Evolutionary conservation across 768 basidiomycete genomes (phyloP).

Genomic region (Tephrocybe sp.): DNA sequence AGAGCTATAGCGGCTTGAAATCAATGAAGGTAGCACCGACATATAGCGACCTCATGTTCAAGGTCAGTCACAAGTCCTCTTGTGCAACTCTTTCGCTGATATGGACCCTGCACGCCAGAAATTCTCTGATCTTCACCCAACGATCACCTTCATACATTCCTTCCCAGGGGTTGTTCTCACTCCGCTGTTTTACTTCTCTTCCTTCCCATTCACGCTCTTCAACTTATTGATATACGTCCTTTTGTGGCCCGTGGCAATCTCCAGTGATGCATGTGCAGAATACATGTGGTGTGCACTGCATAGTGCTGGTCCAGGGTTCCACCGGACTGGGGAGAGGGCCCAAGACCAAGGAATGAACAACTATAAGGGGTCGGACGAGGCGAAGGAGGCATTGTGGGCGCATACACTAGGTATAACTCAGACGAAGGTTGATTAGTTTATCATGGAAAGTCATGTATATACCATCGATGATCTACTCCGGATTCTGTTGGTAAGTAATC

Average conservation of each 20-base stretch:
- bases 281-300: constrained; percentile 29
- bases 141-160: constrained; percentile 41
- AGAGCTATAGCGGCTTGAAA: constrained; percentile 34
- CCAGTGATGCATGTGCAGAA: constrained; percentile 25
- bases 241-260: constrained; percentile 19
- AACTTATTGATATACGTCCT: constrained; percentile 19
- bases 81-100: neutral
- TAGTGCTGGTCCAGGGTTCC: neutral
- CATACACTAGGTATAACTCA: constrained; percentile 14
- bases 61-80: constrained; percentile 30
- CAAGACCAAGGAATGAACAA: constrained; percentile 9
- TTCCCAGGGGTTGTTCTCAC: constrained; percentile 40
- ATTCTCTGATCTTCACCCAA: constrained; percentile 38
- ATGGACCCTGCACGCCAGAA: constrained; percentile 19
- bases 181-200: constrained; percentile 13
- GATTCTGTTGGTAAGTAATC: too few relatives aligned
- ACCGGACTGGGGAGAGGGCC: constrained; percentile 12
- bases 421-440: too few relatives aligned
- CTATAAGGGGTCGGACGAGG: constrained; percentile 17
- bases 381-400: constrained; percentile 18
- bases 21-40: constrained; percentile 36
- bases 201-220: constrained; percentile 15
- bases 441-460: too few relatives aligned
- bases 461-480: too few relatives aligned
- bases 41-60: constrained; percentile 54